Evolutionary conservation across 345 rosid species (phyloP), one percentile per base, ranked within the genome.

Genomic region (Cardamine chenopodiifolia): DNA sequence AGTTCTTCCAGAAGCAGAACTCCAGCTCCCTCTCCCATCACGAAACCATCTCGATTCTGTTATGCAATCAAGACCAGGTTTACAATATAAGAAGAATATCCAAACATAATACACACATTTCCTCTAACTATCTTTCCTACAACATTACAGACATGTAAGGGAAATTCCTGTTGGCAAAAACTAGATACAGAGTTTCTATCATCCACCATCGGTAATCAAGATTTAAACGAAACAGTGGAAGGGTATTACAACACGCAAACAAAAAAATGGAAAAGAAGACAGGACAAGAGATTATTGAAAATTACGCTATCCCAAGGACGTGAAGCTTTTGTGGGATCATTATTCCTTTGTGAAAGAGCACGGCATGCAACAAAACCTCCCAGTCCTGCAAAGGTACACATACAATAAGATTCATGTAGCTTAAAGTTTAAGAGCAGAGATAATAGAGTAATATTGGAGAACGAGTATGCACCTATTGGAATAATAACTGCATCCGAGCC

Each of bases 21-120:
- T 47, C 98, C 97, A 40, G 97, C 90, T 85, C 98, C 98, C 81
- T 94, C 97, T 17, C 98, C 98, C 91, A 94, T 90, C 37, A 94
- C 98, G 58, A 94, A 91, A 79, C 98, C 98, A 88, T 94, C 98
- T 68, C 97, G 94, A 79, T 61, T 83, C 97, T 94, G 88, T 79
- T 68, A 57, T 3, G 28, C 50, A 66, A 39, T 18, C 64, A 78
- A 39, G 50, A 66, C n/a, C 40, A 64, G 3, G 20, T 22, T 71
- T n/a, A 54, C 20, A 8, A 6, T 31, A 40, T 8, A 29, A 37
- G 61, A 68, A 29, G 47, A 60, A 2, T 9, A 9, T 59, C 18
- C 8, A 50, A 49, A 59, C 68, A 48, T 22, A 19, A 18, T 7
- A 66, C 66, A 25, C 98, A 66, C 4, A 0, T 19, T 40, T 58